Percentiles rank a stretch among this genome's conserved stretches.
Conservation (phyloP, 805 yeast genomes). For the Candida krabiensis region DNA sequence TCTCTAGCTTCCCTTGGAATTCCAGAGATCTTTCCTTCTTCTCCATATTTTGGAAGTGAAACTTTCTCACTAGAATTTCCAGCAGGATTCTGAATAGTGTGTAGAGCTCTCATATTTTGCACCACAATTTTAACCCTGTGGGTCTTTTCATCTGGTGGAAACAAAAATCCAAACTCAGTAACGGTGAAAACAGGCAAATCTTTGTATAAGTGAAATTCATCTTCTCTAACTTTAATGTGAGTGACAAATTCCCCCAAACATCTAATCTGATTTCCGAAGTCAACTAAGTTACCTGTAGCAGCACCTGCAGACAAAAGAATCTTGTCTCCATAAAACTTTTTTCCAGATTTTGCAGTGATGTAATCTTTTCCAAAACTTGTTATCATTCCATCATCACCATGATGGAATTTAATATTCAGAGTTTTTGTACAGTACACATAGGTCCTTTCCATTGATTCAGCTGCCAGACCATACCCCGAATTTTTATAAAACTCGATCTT, state of each 20-base stretch:
- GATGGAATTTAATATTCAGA: neutral
- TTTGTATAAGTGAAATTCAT: slow-evolving; percentile 23
- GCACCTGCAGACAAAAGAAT: slow-evolving; percentile 37
- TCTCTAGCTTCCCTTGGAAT: slow-evolving; percentile 35
- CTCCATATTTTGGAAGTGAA: slow-evolving; percentile 33
- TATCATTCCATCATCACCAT: neutral
- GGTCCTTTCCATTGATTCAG: neutral
- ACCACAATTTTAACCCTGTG: neutral
- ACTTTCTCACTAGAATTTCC: slow-evolving; percentile 4
- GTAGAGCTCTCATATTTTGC: slow-evolving; percentile 34
- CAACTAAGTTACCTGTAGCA: slow-evolving; percentile 30
- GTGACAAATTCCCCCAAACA: slow-evolving; percentile 35
- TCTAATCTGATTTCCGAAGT: slow-evolving; percentile 24
- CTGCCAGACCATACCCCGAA: neutral
- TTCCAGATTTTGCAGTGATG: neutral
- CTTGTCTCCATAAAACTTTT: slow-evolving; percentile 5
- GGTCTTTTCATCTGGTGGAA: neutral
- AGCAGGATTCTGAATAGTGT: too few relatives aligned
- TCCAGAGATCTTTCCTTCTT: too few relatives aligned
- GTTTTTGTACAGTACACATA: neutral
- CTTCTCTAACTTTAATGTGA: slow-evolving; percentile 33
- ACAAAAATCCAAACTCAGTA: neutral
- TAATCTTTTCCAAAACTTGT: too few relatives aligned
- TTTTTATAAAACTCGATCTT: neutral
- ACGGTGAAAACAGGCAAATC: neutral